These are phyloP conservation scores for Bimuria novae-zelandiae DNA, from an alignment of 2,329 filamentous ascomycete species.

Conservation along the genomic window DNA sequence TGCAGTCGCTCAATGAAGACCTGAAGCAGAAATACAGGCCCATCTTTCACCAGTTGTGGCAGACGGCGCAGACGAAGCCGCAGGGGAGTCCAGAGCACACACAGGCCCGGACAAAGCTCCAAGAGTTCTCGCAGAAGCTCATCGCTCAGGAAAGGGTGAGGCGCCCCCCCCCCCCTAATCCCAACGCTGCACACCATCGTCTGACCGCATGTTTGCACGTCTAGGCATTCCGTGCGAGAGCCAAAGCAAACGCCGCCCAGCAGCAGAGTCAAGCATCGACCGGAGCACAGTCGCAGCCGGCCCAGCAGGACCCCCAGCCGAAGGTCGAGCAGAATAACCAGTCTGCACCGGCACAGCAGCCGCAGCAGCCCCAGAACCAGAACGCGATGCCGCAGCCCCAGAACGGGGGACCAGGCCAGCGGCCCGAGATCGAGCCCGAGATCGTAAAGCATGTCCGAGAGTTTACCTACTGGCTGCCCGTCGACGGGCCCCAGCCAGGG, in stretches of 20 bases:
- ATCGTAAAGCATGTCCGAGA: constrained; percentile 45
- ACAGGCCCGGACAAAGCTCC: constrained; percentile 56
- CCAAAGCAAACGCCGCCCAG: constrained; percentile 31
- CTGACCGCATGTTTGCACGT: neutral
- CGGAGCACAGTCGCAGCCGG: constrained; percentile 22
- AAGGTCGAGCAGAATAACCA: constrained; percentile 26
- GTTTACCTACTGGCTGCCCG: constrained; percentile 41
- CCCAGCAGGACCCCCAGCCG: constrained; percentile 22
- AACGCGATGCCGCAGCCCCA: constrained; percentile 13
- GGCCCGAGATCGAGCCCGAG: constrained; percentile 31
- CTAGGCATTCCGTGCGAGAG: constrained; percentile 47
- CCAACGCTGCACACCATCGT: neutral
- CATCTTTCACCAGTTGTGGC: constrained; percentile 60
- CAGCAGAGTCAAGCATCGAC: constrained; percentile 18
- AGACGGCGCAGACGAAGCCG: constrained; percentile 54
- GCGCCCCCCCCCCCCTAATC: neutral
- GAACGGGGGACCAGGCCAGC: constrained; percentile 14
- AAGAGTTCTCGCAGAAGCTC: constrained; percentile 55
- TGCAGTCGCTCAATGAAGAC: constrained; percentile 53
- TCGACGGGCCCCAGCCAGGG: constrained; percentile 30
- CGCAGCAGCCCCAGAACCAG: constrained; percentile 19
- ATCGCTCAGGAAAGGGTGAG: constrained; percentile 51
- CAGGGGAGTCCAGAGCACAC: constrained; percentile 56
- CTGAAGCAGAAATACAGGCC: constrained; percentile 61
- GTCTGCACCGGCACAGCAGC: constrained; percentile 35